Evolutionary conservation across 352 stramenopile species (phyloP).

Genomic region (Phytophthora rubi): DNA sequence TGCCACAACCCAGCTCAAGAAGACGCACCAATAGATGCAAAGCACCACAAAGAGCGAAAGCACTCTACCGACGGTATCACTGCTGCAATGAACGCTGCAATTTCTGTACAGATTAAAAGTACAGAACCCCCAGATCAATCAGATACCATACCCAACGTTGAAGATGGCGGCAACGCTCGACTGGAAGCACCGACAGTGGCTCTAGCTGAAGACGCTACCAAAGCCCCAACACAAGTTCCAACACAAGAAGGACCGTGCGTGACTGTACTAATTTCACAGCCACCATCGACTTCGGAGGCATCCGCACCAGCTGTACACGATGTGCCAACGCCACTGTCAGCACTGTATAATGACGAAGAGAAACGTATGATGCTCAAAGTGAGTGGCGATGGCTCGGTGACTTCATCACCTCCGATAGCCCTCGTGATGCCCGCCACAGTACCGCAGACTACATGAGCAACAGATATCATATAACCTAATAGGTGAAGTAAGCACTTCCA

Average conservation of each 20-base stretch:
- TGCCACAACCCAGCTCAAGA: constrained; percentile 11
- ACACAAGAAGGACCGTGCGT: constrained; percentile 24
- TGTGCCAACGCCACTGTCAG: constrained; percentile 62
- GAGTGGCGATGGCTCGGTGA: constrained; percentile 3
- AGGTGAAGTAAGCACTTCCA: too few relatives aligned
- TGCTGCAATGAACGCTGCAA: background rate
- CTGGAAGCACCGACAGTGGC: background rate
- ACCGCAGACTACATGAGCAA: constrained; percentile 16
- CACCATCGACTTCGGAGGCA: constrained; percentile 7
- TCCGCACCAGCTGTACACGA: constrained; percentile 32
- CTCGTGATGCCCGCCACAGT: constrained; percentile 31
- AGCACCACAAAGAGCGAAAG: constrained; percentile 22
- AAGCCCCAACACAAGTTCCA: constrained; percentile 1
- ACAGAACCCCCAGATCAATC: background rate
- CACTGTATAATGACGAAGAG: constrained; percentile 81
- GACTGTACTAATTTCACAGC: constrained; percentile 10
- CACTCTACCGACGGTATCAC: constrained; percentile 17
- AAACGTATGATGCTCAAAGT: constrained; percentile 67
- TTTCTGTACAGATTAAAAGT: background rate
- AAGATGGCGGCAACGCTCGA: background rate
- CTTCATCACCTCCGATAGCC: constrained; percentile 23
- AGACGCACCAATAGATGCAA: constrained; percentile 16
- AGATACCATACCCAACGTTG: background rate
- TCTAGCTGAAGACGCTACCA: constrained; percentile 1
- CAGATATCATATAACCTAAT: background rate